phyloP scores from a whole-genome alignment of 768 basidiomycete species.

The Hygrophorus russula region DNA sequence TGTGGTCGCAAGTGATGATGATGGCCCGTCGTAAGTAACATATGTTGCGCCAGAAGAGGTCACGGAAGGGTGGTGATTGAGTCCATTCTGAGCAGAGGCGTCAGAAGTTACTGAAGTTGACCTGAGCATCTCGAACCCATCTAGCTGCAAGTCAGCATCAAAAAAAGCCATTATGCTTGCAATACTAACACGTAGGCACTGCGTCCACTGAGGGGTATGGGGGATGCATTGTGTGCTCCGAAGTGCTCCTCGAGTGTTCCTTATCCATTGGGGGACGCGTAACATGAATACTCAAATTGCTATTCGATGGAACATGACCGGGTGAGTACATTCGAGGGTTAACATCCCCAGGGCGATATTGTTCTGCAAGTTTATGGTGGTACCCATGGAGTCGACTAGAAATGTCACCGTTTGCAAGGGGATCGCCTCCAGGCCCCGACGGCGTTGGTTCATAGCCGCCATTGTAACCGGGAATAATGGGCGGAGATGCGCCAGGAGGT shows the following conservation, averaged over 20 bases:
- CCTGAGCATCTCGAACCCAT: not conserved
- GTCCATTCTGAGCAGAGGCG: not conserved
- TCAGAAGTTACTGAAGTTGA: slow-evolving; percentile 1
- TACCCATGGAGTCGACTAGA: slow-evolving; percentile 8
- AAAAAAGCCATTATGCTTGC: slow-evolving; percentile 1
- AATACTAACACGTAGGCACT: not conserved
- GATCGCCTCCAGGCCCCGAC: slow-evolving; percentile 6
- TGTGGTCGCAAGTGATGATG: slow-evolving; percentile 3
- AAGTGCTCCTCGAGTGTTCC: slow-evolving; percentile 3
- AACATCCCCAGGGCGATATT: slow-evolving; percentile 4
- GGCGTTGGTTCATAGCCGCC: slow-evolving; percentile 2
- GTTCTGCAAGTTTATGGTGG: slow-evolving; percentile 8
- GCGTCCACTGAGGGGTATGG: too few species aligned
- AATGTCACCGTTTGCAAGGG: slow-evolving; percentile 10
- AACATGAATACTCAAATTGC: not conserved
- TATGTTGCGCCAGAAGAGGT: not conserved
- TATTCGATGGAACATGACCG: not conserved
- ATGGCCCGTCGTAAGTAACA: not conserved
- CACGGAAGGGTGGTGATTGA: too few species aligned
- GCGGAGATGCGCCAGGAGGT: slow-evolving; percentile 3
- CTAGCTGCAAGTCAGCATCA: not conserved
- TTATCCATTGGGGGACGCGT: not conserved
- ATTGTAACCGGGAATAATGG: slow-evolving; percentile 6
- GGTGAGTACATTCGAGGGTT: not conserved
- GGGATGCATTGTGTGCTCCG: not conserved